These are phyloP conservation scores for Arachis hypogaea DNA, from an alignment of 306 rosid species.

Conservation along the genomic window DNA sequence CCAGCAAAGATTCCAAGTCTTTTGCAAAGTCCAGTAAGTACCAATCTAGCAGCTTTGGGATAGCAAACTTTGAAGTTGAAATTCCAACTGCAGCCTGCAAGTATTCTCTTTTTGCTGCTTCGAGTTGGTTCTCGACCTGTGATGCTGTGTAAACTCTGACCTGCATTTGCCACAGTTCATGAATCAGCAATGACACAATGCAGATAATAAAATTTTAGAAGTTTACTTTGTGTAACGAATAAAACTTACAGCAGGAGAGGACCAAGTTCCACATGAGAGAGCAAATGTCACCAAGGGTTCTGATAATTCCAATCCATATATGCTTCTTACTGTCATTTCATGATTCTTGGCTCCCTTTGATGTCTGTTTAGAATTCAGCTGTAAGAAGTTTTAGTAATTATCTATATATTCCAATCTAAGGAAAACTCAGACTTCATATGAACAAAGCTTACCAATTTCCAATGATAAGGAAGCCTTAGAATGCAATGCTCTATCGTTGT, in stretches of 20 bases:
- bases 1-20: constrained; percentile 85
- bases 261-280: constrained; percentile 85
- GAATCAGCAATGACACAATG: constrained; percentile 31
- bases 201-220: constrained; percentile 19
- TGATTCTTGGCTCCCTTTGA: constrained; percentile 60
- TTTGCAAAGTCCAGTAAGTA: constrained; percentile 87
- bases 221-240: background rate
- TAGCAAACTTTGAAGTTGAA: constrained; percentile 58
- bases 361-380: constrained; percentile 47
- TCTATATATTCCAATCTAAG: constrained; percentile 3
- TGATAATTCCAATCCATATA: constrained; percentile 68
- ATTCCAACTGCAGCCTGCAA: constrained; percentile 84
- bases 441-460: constrained; percentile 65
- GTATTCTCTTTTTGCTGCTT: constrained; percentile 84
- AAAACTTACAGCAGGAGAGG: constrained; percentile 79
- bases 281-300: constrained; percentile 85
- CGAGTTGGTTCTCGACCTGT: constrained; percentile 80
- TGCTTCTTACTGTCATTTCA: constrained; percentile 59
- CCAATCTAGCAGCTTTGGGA: constrained; percentile 91
- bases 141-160: constrained; percentile 86
- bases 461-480: constrained; percentile 78
- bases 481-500: constrained; percentile 81
- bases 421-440: constrained; percentile 25
- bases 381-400: constrained; percentile 23
- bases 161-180: constrained; percentile 49